These are phyloP conservation scores for Meyerozyma athensensis DNA, from an alignment of 1,139 yeast genomes.

Conservation along the genomic window DNA sequence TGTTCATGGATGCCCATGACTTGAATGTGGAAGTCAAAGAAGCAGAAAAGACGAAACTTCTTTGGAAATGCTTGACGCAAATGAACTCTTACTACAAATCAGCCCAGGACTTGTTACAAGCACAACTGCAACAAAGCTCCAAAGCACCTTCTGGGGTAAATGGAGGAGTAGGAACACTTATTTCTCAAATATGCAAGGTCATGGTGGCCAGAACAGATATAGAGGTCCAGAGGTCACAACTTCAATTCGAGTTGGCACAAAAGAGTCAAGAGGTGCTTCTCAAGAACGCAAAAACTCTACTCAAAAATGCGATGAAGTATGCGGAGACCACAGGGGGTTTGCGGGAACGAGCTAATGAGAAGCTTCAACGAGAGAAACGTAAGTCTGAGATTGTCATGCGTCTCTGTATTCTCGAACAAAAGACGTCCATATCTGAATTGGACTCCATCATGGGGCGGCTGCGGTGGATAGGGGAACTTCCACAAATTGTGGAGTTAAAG, in stretches of 20 bases:
- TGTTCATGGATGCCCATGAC: slow-evolving; percentile 36
- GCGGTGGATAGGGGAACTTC: slow-evolving; percentile 30
- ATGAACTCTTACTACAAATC: slow-evolving; percentile 34
- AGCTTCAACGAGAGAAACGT: slow-evolving; percentile 35
- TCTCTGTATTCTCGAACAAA: slow-evolving; percentile 42
- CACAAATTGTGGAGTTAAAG: slow-evolving; percentile 23
- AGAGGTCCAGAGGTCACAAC: slow-evolving; percentile 44
- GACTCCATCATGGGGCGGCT: slow-evolving; percentile 32
- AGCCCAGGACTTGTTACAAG: slow-evolving; percentile 33
- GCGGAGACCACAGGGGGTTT: slow-evolving; percentile 48
- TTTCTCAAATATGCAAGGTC: slow-evolving; percentile 39
- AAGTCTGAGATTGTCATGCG: slow-evolving; percentile 44
- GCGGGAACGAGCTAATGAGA: slow-evolving; percentile 43
- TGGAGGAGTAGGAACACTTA: slow-evolving; percentile 30
- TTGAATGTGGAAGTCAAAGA: slow-evolving; percentile 12
- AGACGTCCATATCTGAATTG: slow-evolving; percentile 29
- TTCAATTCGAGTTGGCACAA: slow-evolving; percentile 27
- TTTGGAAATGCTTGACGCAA: slow-evolving; percentile 39
- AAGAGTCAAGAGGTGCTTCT: slow-evolving; percentile 26
- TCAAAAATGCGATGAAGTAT: slow-evolving; percentile 44
- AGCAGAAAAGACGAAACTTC: slow-evolving; percentile 9
- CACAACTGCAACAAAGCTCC: slow-evolving; percentile 16
- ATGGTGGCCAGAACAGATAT: slow-evolving; percentile 49
- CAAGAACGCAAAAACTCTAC: slow-evolving; percentile 36
- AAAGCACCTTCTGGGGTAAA: slow-evolving; percentile 16